Evolutionary conservation across 2,329 filamentous ascomycete species (phyloP).

Genomic region (Alternaria longipes): DNA sequence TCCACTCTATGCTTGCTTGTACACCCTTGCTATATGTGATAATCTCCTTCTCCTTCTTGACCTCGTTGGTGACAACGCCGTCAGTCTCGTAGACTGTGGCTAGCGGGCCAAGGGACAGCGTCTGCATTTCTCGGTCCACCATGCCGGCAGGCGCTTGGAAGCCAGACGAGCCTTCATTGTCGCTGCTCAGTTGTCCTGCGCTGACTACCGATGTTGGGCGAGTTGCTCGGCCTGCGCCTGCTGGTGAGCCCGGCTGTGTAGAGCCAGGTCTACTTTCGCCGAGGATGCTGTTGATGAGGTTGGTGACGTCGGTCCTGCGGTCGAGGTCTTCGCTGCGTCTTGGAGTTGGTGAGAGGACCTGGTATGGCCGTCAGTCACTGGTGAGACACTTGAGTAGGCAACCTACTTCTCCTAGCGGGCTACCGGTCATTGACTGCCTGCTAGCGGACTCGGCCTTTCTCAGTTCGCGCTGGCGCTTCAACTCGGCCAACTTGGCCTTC

Average conservation of each 20-base stretch:
- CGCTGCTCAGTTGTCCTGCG: constrained; percentile 80
- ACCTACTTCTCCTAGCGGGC: constrained; percentile 74
- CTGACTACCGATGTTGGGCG: constrained; percentile 88
- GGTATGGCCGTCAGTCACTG: constrained; percentile 18
- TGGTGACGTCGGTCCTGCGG: constrained; percentile 75
- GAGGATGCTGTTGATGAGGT: constrained; percentile 83
- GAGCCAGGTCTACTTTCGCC: constrained; percentile 78
- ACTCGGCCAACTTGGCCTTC: constrained; percentile 94
- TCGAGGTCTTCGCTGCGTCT: constrained; percentile 71
- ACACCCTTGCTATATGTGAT: constrained; percentile 98
- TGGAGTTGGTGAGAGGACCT: constrained; percentile 76
- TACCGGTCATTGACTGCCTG: constrained; percentile 69
- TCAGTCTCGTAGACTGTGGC: constrained; percentile 83
- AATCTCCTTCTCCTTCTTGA: constrained; percentile 72
- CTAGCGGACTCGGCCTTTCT: constrained; percentile 76
- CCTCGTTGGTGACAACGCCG: constrained; percentile 76
- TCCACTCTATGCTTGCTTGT: constrained; percentile 84
- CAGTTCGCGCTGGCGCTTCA: constrained; percentile 90
- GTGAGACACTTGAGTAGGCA: background rate
- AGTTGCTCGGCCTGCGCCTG: constrained; percentile 64
- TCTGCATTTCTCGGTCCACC: constrained; percentile 65
- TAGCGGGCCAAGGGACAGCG: constrained; percentile 75
- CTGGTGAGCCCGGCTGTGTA: constrained; percentile 64
- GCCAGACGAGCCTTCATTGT: constrained; percentile 57
- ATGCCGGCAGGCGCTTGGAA: constrained; percentile 33